Evolutionary conservation across 257 asterid genomes (phyloP).

Genomic region (Avicennia marina): DNA sequence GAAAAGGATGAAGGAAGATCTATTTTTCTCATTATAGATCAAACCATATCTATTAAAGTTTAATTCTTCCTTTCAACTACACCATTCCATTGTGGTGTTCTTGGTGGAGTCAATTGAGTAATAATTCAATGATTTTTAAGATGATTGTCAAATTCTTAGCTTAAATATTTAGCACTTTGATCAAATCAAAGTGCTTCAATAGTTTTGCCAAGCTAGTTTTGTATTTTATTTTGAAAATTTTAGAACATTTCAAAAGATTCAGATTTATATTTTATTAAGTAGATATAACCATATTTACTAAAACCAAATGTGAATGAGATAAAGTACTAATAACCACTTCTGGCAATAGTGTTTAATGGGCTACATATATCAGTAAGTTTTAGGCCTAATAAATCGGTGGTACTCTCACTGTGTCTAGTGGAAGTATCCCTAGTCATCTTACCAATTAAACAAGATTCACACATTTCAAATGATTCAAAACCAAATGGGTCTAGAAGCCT

Average conservation of each 20-base stretch:
- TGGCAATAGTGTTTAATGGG: not conserved
- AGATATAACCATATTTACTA: not conserved
- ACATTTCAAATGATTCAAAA: not conserved
- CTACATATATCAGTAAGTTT: not conserved
- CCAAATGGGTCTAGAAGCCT: no score
- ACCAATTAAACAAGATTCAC: not conserved
- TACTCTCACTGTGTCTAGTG: not conserved
- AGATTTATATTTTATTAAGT: not conserved
- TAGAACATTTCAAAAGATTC: not conserved
- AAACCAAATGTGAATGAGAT: not conserved
- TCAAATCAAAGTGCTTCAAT: not conserved
- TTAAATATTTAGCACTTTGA: not conserved
- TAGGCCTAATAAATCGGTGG: not conserved
- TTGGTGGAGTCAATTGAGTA: not conserved
- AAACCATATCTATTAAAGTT: not conserved
- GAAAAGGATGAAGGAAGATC: not conserved
- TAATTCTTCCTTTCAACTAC: not conserved
- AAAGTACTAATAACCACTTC: not conserved
- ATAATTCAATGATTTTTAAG: not conserved
- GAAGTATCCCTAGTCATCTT: conserved; percentile 1
- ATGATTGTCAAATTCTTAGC: not conserved
- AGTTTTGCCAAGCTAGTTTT: not conserved
- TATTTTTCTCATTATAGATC: not conserved
- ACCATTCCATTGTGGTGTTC: not conserved
- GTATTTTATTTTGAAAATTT: not conserved